A percentile compares a stretch with the other conserved stretches of the same genome.
These are phyloP conservation scores for Choanephora cucurbitarum DNA, from an alignment of 371 early-diverging fungal genomes.

Conservation along the genomic window DNA sequence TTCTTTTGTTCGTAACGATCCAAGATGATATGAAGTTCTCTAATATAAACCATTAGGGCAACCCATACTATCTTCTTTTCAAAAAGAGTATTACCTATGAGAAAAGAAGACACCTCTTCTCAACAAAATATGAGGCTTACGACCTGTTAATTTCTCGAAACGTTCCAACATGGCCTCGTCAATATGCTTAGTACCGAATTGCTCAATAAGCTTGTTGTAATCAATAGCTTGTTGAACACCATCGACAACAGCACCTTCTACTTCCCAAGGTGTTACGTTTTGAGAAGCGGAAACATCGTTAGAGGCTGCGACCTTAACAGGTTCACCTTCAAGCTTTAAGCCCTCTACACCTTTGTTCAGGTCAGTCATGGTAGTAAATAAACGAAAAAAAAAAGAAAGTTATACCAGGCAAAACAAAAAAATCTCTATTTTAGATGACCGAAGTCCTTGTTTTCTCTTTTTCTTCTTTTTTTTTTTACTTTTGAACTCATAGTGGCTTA, in stretches of 20 bases:
- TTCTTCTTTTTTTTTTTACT: too few relatives aligned
- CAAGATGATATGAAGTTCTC: conserved; percentile 90
- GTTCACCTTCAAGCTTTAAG: conserved; percentile 15
- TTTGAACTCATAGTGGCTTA: conserved; percentile 1
- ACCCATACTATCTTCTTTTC: neutral
- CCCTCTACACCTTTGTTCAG: conserved; percentile 9
- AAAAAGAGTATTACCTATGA: conserved; percentile 70
- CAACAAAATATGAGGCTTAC: conserved; percentile 84
- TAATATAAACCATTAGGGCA: conserved; percentile 31
- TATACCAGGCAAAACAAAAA: neutral
- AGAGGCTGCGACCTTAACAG: conserved; percentile 13
- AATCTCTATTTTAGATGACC: neutral
- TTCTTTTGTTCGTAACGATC: conserved; percentile 93
- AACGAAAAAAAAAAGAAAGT: neutral
- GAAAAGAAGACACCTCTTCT: conserved; percentile 97
- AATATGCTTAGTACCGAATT: conserved; percentile 94
- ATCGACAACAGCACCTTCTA: conserved; percentile 89
- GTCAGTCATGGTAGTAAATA: conserved; percentile 15
- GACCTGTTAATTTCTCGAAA: conserved; percentile 86
- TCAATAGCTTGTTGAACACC: conserved; percentile 91
- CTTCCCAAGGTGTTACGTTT: conserved; percentile 96
- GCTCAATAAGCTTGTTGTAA: conserved; percentile 92
- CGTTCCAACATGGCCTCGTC: conserved; percentile 78
- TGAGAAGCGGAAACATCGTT: conserved; percentile 43
- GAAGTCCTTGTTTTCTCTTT: conserved; percentile 4